Conservation (phyloP, 129 eudicot genomes). For the Oenanthe sinensis region DNA sequence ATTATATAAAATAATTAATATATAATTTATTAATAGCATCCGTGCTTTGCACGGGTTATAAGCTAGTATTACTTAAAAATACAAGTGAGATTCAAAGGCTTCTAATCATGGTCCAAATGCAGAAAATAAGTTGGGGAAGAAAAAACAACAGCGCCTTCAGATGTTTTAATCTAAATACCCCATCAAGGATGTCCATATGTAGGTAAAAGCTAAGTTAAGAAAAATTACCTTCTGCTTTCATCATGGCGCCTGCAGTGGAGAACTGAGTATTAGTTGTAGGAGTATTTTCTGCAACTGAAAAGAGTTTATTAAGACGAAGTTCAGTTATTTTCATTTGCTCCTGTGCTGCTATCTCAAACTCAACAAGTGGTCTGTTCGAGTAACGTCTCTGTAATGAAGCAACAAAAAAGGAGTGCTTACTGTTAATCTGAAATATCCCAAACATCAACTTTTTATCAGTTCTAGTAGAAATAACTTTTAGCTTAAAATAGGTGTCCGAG, state of each 20-base stretch:
- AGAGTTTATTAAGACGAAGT: conserved; percentile 68
- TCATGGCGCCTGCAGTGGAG: conserved; percentile 27
- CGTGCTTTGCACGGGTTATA: no score
- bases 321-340: conserved; percentile 97
- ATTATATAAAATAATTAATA: no score
- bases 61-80: background rate
- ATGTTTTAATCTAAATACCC: background rate
- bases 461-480: background rate
- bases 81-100: background rate
- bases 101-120: background rate
- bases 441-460: background rate
- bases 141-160: background rate
- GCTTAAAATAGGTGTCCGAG: background rate
- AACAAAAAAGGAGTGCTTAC: background rate
- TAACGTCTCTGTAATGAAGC: conserved; percentile 51
- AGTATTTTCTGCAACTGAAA: conserved; percentile 32
- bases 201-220: conserved; percentile 13
- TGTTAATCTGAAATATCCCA: background rate
- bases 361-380: conserved; percentile 80
- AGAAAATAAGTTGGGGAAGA: background rate
- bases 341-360: conserved; percentile 79
- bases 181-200: background rate
- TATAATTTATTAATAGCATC: no score
- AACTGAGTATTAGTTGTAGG: conserved; percentile 19
- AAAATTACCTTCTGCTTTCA: conserved; percentile 74